Percentiles rank a stretch among this genome's conserved stretches.
phyloP scores from a whole-genome alignment of 129 eudicot species.

The Cynara cardunculus region DNA sequence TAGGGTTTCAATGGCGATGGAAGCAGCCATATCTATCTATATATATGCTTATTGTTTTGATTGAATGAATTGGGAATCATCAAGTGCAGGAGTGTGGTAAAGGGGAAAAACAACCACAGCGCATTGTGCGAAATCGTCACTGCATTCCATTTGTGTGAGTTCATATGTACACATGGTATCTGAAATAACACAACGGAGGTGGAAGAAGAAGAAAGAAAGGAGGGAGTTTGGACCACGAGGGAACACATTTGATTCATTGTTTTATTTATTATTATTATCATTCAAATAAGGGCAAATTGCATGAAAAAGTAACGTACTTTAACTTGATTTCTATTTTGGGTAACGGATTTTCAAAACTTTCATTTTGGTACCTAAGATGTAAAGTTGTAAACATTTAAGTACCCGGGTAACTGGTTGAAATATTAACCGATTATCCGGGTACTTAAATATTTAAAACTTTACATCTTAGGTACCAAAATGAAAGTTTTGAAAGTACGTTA shows the following conservation, averaged over 20 bases:
- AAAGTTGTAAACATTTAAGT: no score
- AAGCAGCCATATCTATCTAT: background rate
- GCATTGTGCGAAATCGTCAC: background rate
- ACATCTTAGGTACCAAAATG: no score
- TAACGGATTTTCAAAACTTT: no score
- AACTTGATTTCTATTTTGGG: no score
- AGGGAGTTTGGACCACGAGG: background rate
- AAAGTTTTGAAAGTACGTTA: no score
- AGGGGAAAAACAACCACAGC: background rate
- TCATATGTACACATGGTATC: background rate
- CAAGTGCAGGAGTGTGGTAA: background rate
- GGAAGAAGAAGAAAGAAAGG: background rate
- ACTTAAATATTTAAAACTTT: no score
- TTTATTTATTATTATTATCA: background rate
- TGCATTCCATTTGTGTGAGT: background rate
- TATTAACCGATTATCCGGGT: no score
- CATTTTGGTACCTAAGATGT: no score
- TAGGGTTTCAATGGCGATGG: background rate
- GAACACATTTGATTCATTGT: background rate
- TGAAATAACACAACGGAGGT: background rate
- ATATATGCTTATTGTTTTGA: background rate
- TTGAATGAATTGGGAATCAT: background rate
- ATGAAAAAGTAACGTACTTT: no score
- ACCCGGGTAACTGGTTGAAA: no score
- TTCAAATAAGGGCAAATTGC: no score